Evolutionary conservation across 2,329 filamentous ascomycete species (phyloP).

Genomic region (Penicillium sp.): DNA sequence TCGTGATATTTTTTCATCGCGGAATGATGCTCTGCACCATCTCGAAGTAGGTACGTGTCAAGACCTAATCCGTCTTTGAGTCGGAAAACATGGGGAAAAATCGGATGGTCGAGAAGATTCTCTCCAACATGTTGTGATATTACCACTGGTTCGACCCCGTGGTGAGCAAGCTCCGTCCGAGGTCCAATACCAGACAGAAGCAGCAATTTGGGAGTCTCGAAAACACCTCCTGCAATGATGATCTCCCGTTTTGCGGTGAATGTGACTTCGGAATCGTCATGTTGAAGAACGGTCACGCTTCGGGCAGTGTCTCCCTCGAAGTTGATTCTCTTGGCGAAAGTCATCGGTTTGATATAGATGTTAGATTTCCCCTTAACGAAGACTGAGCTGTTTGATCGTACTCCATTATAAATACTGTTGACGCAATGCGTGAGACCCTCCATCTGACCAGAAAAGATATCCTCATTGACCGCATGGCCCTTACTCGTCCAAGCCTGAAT

Average conservation of each 20-base stretch:
- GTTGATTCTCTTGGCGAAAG: neutral
- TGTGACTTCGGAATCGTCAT: constrained; percentile 26
- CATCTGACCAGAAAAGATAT: constrained; percentile 50
- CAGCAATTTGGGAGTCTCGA: constrained; percentile 49
- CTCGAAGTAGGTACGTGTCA: constrained; percentile 36
- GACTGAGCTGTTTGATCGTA: constrained; percentile 47
- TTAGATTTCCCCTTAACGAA: constrained; percentile 50
- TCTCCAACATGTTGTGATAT: constrained; percentile 22
- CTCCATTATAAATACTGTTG: constrained; percentile 53
- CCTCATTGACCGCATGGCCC: constrained; percentile 47
- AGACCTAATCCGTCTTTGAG: constrained; percentile 40
- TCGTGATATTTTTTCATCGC: constrained; percentile 34
- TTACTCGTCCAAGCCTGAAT: constrained; percentile 50
- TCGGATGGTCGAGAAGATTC: constrained; percentile 34
- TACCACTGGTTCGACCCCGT: constrained; percentile 26
- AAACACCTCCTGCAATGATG: constrained; percentile 46
- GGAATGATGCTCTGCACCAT: constrained; percentile 29
- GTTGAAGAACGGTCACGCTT: constrained; percentile 39
- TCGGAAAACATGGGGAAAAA: constrained; percentile 37
- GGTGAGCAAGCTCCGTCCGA: constrained; percentile 10
- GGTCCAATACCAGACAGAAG: constrained; percentile 47
- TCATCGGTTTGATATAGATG: constrained; percentile 46
- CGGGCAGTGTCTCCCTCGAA: constrained; percentile 18
- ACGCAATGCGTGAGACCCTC: constrained; percentile 51
- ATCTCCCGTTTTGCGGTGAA: constrained; percentile 46